phyloP scores from a whole-genome alignment of 768 basidiomycete genomes.

The Mycena polygramma region DNA sequence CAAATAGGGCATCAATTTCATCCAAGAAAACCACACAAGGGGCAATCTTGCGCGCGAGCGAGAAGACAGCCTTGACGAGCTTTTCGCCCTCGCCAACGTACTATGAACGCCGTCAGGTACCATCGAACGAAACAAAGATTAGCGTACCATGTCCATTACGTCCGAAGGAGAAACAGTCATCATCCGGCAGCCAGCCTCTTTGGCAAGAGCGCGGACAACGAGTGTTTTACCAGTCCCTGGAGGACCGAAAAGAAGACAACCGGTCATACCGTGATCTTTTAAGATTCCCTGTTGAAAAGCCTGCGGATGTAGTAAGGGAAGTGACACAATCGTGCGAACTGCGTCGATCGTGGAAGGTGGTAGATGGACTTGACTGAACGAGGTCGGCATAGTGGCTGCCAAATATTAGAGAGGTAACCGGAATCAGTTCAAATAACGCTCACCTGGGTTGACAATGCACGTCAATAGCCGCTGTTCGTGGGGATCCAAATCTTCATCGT shows the following conservation, averaged over 20 bases:
- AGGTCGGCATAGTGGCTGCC: conserved; percentile 80
- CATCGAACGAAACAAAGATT: conserved; percentile 5
- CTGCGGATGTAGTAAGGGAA: conserved; percentile 87
- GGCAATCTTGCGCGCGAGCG: conserved; percentile 84
- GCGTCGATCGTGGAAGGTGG: conserved; percentile 92
- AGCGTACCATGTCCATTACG: conserved; percentile 92
- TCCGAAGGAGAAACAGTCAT: conserved; percentile 91
- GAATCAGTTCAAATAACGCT: conserved; percentile 38
- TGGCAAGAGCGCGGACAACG: conserved; percentile 90
- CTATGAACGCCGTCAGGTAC: conserved; percentile 49
- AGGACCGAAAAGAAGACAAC: conserved; percentile 93
- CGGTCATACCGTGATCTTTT: conserved; percentile 92
- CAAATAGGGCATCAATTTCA: conserved; percentile 94
- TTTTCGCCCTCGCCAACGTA: conserved; percentile 94
- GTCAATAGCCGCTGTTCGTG: conserved; percentile 86
- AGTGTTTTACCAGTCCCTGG: conserved; percentile 93
- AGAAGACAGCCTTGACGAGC: conserved; percentile 90
- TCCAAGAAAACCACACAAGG: conserved; percentile 96
- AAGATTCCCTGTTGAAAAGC: conserved; percentile 92
- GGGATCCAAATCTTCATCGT: conserved; percentile 79
- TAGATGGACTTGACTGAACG: conserved; percentile 90
- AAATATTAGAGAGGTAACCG: conserved; percentile 29
- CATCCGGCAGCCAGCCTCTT: conserved; percentile 96
- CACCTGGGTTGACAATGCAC: conserved; percentile 89
- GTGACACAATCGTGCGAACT: conserved; percentile 89